Evolutionary conservation across 1,139 yeast species (phyloP), one percentile per base, ranked within the genome.

Genomic region (Debaryomycetaceae sp.): DNA sequence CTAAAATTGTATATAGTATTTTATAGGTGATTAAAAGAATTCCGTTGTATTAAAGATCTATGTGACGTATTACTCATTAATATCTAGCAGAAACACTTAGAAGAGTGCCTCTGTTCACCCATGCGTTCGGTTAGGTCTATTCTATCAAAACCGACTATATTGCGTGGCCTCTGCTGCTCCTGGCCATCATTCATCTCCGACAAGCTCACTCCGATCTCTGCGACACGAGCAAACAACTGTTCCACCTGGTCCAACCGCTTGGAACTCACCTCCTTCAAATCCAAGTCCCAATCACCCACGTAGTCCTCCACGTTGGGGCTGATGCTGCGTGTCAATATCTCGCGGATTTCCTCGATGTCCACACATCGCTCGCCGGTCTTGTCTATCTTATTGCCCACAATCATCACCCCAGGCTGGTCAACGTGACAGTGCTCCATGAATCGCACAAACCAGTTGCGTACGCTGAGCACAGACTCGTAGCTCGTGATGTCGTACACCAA

Each of bases 381-480:
- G 51, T 81, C 86, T 17, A 53, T 49, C 57, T 81, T 81, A 55
- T 81, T 81, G 2, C 84, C 86, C 41, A 80, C 83, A 1, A 81
- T 62, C 14, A 81, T 51, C 6, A 81, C 71, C 1, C 77, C 76
- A 0, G 84, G 84, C 14, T 57, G 57, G 2, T 69, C 64, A 14
- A 74, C 81, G 51, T 74, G 77, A 54, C 83, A 76, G 55, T 77
- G 75, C 40, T 73, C 69, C 49, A 74, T 54, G 51, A 80, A 80
- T 38, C 77, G 66, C n/a, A 62, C 50, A 48, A 78, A 69, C 85
- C 85, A 81, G 48, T 67, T 74, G 38, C 68, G 66, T 23, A 81
- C 57, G 53, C 78, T 72, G 33, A 78, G 64, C 43, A 80, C 78
- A 14, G 80, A 70, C 54, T 76, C 81, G 47, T 80, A 76, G 55